Evolutionary conservation across 73 alveolate genomes (phyloP), one percentile per base, ranked within the genome.

Genomic region (Paramecium bursaria): DNA sequence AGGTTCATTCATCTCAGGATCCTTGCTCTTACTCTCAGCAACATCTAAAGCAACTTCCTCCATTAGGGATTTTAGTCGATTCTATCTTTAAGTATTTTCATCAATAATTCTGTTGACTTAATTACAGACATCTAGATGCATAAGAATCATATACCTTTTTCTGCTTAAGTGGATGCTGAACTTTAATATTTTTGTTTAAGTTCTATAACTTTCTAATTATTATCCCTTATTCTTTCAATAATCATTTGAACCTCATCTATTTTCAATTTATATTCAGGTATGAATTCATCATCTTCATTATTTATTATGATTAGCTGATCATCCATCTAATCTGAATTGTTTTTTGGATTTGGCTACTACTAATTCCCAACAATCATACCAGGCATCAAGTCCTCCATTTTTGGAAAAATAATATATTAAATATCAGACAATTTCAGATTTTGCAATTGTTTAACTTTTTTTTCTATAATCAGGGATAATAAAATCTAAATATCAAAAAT

Each of bases 1-100:
- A 10, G 82, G 82, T 67, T 67, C 82, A n/a, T n/a, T n/a, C n/a
- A n/a, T n/a, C 15, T 67, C 48, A 2, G 82, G 82, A 1, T 67
- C 57, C 22, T 67, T 42, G 0, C 44, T 44, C 21, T 27, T 67
- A 15, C 60, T 46, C 7, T 42, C 48, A 2, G 33, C 53, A 39
- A 67, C 82, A 67, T 67, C 82, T 4, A 6, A 19, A 19, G 82
- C 57, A 3, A 67, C 15, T 15, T 67, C 49, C 21, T 19, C 57
- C 60, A 67, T 67, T 42, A 67, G 22, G 15, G 44, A 21, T 42
- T 67, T 67, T 26, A 67, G 15, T 35, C 60, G 26, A 23, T 39
- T 35, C 22, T 67, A 67, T 21, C 7, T 0, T 17, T 19, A 7
- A 31, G 17, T 35, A 42, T 67, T 67, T 27, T 67, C 23, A 21